Evolutionary conservation across 1,284 basidiomycete species (phyloP).

Genomic region (Ustilago sp.): DNA sequence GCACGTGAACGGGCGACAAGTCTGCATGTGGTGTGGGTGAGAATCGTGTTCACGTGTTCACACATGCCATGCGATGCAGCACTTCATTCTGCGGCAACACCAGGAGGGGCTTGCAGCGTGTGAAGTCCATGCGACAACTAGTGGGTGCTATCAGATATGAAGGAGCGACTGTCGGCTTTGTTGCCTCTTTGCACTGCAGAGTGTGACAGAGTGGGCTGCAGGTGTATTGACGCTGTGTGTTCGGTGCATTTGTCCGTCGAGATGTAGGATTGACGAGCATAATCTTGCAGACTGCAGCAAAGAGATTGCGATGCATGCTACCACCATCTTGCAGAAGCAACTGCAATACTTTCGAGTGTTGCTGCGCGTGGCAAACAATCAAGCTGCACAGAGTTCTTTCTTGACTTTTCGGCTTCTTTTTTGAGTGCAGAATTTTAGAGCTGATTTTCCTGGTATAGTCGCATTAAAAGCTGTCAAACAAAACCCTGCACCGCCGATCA

Average conservation of each 20-base stretch:
- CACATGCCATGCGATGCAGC: not conserved
- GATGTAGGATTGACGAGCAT: not conserved
- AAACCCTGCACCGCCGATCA: slow-evolving; percentile 11
- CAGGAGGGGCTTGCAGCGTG: not conserved
- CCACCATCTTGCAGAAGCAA: not conserved
- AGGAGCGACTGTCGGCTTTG: not conserved
- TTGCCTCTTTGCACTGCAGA: not conserved
- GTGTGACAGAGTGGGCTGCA: not conserved
- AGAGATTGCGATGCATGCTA: not conserved
- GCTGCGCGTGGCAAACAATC: not conserved
- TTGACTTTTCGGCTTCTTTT: not conserved
- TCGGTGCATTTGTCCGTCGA: not conserved
- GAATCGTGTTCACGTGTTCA: no score
- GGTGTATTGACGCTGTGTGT: not conserved
- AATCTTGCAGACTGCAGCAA: not conserved
- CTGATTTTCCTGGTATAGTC: slow-evolving; percentile 1
- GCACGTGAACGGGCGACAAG: not conserved
- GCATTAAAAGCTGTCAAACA: slow-evolving; percentile 5
- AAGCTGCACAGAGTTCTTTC: slow-evolving; percentile 1
- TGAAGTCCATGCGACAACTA: not conserved
- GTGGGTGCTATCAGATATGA: not conserved
- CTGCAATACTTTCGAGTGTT: not conserved
- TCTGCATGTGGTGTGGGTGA: no score
- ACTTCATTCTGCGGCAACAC: not conserved
- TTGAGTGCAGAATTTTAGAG: not conserved